A percentile compares a stretch with the other conserved stretches of the same genome.
Conservation (phyloP, 345 rosid species). For the Camelina sativa region DNA sequence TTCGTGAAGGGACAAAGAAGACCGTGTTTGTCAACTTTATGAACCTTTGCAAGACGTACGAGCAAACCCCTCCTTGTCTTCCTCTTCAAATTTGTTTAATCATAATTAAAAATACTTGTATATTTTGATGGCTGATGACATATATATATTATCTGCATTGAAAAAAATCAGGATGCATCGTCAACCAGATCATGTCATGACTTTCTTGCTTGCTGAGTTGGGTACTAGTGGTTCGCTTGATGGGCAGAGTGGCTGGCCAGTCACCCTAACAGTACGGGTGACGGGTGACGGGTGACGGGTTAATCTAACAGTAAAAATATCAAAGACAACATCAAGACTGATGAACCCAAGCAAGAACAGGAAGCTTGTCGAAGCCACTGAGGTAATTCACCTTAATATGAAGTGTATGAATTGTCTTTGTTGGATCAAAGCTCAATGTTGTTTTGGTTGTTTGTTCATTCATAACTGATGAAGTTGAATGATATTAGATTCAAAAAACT, state of each 20-base stretch:
- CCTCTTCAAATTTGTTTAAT: background rate
- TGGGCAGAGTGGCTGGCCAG: constrained; percentile 50
- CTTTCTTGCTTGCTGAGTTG: constrained; percentile 88
- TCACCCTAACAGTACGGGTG: too few relatives aligned
- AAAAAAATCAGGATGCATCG: constrained; percentile 75
- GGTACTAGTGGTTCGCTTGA: constrained; percentile 97
- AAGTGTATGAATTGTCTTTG: too few relatives aligned
- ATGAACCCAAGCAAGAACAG: too few relatives aligned
- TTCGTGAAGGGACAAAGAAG: constrained; percentile 99
- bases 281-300: too few relatives aligned
- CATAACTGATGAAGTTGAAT: too few relatives aligned
- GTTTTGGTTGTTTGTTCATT: too few relatives aligned
- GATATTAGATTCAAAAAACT: too few relatives aligned
- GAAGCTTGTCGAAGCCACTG: too few relatives aligned
- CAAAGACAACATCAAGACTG: too few relatives aligned
- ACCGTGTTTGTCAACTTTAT: constrained; percentile 92
- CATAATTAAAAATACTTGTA: background rate
- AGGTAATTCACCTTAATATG: too few relatives aligned
- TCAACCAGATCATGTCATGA: constrained; percentile 93
- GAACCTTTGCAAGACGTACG: constrained; percentile 96
- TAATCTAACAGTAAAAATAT: too few relatives aligned
- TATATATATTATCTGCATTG: background rate
- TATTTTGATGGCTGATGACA: constrained; percentile 14
- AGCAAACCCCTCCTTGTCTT: constrained; percentile 12
- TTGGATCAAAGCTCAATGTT: too few relatives aligned